Conservation (phyloP, 116 monocot genomes). For the Phalaenopsis hybrid region DNA sequence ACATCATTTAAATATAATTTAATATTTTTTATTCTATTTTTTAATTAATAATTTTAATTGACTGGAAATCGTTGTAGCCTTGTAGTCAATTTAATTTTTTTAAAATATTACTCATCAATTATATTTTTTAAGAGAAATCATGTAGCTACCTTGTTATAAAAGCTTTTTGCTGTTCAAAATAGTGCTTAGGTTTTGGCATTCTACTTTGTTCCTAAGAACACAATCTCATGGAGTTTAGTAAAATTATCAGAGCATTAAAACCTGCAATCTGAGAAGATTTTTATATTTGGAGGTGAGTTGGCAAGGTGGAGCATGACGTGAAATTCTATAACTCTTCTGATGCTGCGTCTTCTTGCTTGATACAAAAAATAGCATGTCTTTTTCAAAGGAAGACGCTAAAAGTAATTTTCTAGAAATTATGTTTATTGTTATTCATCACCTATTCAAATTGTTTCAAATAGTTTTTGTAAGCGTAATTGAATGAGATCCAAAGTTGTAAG, state of each 20-base stretch:
- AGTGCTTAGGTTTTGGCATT: background rate
- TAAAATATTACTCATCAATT: too few species aligned
- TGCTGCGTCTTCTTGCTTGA: background rate
- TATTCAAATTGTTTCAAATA: background rate
- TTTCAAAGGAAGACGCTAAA: background rate
- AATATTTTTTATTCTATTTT: too few species aligned
- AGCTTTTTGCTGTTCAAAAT: background rate
- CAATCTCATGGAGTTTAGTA: too few species aligned
- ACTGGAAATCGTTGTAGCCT: too few species aligned
- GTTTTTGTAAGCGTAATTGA: background rate
- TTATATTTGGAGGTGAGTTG: background rate
- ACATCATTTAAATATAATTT: too few species aligned
- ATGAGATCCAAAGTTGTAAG: background rate
- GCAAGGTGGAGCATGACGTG: background rate
- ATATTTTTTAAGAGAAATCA: background rate
- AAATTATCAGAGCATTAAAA: background rate
- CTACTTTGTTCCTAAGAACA: background rate
- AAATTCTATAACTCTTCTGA: background rate
- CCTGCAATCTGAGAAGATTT: background rate
- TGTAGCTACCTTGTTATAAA: background rate
- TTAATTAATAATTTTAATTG: too few species aligned
- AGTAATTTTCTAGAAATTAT: background rate
- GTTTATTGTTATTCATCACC: background rate
- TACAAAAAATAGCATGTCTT: background rate
- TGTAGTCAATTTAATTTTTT: too few species aligned